Percentiles rank a stretch among this genome's conserved stretches.
Conservation (phyloP, 306 rosid species). For the Casuarina equisetifolia region DNA sequence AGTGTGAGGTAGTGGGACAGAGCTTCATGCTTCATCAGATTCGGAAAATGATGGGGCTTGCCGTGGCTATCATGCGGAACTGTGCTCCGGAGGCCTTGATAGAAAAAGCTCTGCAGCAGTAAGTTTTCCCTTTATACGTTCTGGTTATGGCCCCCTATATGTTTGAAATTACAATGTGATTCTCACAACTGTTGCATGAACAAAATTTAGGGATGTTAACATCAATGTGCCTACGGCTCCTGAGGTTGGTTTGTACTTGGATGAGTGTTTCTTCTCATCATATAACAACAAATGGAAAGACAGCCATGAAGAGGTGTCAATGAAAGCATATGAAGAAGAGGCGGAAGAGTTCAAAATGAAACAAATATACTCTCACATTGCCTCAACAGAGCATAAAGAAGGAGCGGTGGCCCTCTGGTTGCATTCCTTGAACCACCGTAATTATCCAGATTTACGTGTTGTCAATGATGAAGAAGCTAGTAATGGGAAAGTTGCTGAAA, state of each 20-base stretch:
- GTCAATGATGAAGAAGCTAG: slow-evolving; percentile 28
- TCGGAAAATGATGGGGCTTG: slow-evolving; percentile 90
- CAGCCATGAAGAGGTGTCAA: slow-evolving; percentile 82
- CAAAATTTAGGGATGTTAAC: slow-evolving; percentile 60
- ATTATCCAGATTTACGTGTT: slow-evolving; percentile 65
- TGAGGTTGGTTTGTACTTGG: slow-evolving; percentile 91
- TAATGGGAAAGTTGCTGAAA: slow-evolving; percentile 21
- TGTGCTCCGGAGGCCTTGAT: slow-evolving; percentile 74
- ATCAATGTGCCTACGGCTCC: slow-evolving; percentile 94
- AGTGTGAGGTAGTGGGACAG: slow-evolving; percentile 93
- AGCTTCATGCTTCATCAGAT: slow-evolving; percentile 99
- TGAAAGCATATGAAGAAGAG: slow-evolving; percentile 68
- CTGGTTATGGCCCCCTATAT: slow-evolving; percentile 16
- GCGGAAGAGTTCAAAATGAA: slow-evolving; percentile 83
- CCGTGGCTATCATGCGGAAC: slow-evolving; percentile 85
- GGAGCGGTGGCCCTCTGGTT: slow-evolving; percentile 84
- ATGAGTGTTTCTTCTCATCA: slow-evolving; percentile 82
- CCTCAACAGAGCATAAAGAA: slow-evolving; percentile 76
- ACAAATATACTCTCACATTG: slow-evolving; percentile 78
- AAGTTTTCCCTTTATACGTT: slow-evolving; percentile 30
- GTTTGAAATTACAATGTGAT: slow-evolving; percentile 15
- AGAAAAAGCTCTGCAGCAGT: slow-evolving; percentile 73
- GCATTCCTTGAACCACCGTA: slow-evolving; percentile 90
- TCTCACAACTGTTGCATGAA: slow-evolving; percentile 1
- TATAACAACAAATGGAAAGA: slow-evolving; percentile 94